Evolutionary conservation across 2,329 filamentous ascomycete genomes (phyloP).

Genomic region (Arthrocladium fulminans): DNA sequence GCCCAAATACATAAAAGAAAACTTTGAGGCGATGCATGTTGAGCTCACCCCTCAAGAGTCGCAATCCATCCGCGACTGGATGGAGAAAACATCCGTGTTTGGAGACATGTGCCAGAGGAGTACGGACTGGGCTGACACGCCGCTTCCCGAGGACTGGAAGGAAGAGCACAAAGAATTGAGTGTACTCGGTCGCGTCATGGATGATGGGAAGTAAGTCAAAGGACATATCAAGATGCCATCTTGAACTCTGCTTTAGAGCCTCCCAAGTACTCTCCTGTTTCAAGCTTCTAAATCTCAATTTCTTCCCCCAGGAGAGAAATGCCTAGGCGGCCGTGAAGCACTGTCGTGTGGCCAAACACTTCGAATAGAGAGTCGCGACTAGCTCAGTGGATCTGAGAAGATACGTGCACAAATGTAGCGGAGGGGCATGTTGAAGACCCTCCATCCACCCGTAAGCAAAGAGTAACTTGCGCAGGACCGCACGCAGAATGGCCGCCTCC

Average conservation of each 20-base stretch:
- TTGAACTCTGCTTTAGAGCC: not conserved
- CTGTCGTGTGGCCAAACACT: no score
- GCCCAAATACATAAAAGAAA: constrained; percentile 40
- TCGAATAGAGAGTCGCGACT: no score
- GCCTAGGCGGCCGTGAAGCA: no score
- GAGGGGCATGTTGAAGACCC: no score
- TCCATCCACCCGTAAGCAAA: no score
- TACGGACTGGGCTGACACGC: not conserved
- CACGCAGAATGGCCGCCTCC: no score
- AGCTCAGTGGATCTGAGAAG: no score
- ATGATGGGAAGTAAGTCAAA: not conserved
- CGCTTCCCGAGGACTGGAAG: not conserved
- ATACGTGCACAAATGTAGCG: no score
- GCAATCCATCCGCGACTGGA: constrained; percentile 21
- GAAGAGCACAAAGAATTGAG: not conserved
- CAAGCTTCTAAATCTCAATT: no score
- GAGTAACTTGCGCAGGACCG: no score
- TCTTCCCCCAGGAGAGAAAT: no score
- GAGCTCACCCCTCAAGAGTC: constrained; percentile 24
- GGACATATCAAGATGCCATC: not conserved
- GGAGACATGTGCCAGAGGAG: not conserved
- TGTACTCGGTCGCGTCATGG: not conserved
- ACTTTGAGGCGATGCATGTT: constrained; percentile 24
- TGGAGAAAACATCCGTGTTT: not conserved
- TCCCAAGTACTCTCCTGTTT: no score